Evolutionary conservation across 768 basidiomycete species (phyloP).

Genomic region (Lactarius vividus): DNA sequence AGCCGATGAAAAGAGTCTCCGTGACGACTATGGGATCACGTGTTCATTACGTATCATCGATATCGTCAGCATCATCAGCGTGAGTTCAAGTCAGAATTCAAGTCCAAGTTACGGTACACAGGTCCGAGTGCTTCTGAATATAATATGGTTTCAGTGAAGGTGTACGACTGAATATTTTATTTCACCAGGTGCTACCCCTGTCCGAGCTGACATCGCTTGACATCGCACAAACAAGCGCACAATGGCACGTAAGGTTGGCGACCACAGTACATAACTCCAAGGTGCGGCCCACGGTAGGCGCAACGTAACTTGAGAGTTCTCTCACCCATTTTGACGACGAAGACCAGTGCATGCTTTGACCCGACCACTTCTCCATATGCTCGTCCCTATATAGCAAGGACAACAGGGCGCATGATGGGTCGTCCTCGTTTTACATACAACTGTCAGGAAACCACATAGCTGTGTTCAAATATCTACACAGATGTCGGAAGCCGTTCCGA

Average conservation of each 20-base stretch:
- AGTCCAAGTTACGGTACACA: no score
- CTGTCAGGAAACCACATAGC: neutral
- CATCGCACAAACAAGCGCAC: no score
- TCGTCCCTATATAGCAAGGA: neutral
- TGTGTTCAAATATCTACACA: neutral
- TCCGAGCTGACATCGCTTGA: neutral
- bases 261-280: neutral
- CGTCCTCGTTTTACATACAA: neutral
- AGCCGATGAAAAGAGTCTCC: conserved; percentile 13
- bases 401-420: neutral
- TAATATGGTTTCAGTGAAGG: no score
- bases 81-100: neutral
- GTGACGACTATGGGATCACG: conserved; percentile 23
- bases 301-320: neutral
- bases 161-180: neutral
- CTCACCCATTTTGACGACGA: neutral
- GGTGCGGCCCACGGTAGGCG: neutral
- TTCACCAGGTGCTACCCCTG: neutral
- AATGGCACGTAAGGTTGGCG: neutral
- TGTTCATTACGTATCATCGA: neutral
- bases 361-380: neutral
- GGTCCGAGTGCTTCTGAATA: no score
- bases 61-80: no score
- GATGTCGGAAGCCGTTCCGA: conserved; percentile 15
- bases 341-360: neutral